Evolutionary conservation across 208 protist species (phyloP).

Genomic region (Naegleria gruberi): DNA sequence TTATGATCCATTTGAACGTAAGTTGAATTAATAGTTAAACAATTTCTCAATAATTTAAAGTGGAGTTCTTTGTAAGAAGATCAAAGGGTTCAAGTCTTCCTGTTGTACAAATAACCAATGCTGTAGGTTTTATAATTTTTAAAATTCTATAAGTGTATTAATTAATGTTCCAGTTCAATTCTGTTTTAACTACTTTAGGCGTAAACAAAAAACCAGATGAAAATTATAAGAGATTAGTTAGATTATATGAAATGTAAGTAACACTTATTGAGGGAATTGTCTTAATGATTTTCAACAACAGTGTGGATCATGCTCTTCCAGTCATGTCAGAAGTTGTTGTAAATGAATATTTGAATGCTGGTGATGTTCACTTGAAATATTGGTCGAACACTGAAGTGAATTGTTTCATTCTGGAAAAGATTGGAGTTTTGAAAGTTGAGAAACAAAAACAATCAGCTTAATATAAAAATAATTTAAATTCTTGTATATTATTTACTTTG

Average conservation of each 20-base stretch:
- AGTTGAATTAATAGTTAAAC: not conserved
- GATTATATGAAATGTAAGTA: not conserved
- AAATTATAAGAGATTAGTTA: not conserved
- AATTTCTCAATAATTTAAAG: not conserved
- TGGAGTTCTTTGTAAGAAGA: not conserved
- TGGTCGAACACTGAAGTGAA: not conserved
- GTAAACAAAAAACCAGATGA: not conserved
- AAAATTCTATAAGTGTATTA: too few species aligned
- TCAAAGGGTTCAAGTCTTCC: not conserved
- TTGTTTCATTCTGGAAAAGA: slow-evolving; percentile 3
- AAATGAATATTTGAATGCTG: not conserved
- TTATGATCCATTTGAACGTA: not conserved
- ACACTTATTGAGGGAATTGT: not conserved
- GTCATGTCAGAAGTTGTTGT: not conserved
- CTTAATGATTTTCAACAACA: not conserved
- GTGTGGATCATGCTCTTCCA: not conserved
- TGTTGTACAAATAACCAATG: not conserved
- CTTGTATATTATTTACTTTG: too few species aligned
- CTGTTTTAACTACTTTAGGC: not conserved
- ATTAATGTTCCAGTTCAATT: not conserved
- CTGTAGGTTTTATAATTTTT: not conserved
- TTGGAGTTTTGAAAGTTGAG: too few species aligned
- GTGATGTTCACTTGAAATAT: slow-evolving; percentile 20
- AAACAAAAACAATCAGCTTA: too few species aligned
- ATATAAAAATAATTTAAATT: too few species aligned